Conservation (phyloP, 106 monocot species). For the Amphibolis antarctica region DNA sequence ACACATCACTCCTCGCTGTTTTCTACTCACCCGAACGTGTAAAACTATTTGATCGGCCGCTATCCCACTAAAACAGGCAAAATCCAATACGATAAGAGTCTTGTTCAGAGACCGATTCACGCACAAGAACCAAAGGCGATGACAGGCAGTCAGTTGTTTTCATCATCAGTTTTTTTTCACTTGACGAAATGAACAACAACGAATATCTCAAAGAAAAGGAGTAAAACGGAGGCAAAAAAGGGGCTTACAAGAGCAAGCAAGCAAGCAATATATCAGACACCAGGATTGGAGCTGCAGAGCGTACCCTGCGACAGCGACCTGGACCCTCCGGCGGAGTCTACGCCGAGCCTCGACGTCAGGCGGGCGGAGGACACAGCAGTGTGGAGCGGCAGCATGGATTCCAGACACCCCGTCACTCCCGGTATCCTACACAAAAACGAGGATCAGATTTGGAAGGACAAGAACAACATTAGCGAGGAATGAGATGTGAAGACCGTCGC, state of each 20-base stretch:
- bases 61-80: too few relatives aligned
- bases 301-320: constrained; percentile 89
- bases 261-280: neutral
- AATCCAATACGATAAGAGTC: too few relatives aligned
- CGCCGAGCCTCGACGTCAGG: constrained; percentile 67
- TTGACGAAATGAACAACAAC: too few relatives aligned
- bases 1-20: too few relatives aligned
- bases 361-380: constrained; percentile 81
- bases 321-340: constrained; percentile 33
- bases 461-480: neutral
- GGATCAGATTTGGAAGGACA: neutral
- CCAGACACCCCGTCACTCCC: constrained; percentile 23
- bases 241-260: neutral
- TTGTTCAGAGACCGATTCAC: too few relatives aligned
- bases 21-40: too few relatives aligned
- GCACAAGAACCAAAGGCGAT: too few relatives aligned
- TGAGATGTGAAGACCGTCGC: neutral
- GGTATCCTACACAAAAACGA: constrained; percentile 18
- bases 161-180: too few relatives aligned
- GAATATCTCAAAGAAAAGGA: too few relatives aligned
- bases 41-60: too few relatives aligned
- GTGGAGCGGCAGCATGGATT: constrained; percentile 73
- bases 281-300: constrained; percentile 30
- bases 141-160: too few relatives aligned
- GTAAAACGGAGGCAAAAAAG: too few relatives aligned